phyloP scores from a whole-genome alignment of 768 basidiomycete genomes.

The Wakefieldia striispora region DNA sequence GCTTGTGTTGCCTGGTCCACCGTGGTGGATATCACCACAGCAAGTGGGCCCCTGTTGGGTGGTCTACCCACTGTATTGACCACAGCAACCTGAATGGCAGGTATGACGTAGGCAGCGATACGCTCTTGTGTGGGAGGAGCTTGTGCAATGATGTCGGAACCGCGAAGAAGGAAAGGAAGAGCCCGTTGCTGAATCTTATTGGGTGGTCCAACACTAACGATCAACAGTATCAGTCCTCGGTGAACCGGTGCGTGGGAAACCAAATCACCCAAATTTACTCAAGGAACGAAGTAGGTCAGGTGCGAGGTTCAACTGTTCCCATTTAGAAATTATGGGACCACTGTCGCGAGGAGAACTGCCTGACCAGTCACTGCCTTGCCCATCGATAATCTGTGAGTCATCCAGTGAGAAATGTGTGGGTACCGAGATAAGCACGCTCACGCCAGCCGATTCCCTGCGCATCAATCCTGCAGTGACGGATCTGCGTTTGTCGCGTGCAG shows the following conservation, averaged over 20 bases:
- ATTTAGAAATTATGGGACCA: constrained; percentile 87
- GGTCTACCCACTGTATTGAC: constrained; percentile 55
- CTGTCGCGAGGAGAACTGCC: constrained; percentile 58
- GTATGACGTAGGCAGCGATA: constrained; percentile 96
- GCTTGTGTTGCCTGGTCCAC: constrained; percentile 99
- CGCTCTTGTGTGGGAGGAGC: constrained; percentile 98
- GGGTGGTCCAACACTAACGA: constrained; percentile 86
- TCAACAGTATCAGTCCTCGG: constrained; percentile 13
- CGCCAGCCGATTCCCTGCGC: constrained; percentile 73
- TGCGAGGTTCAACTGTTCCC: constrained; percentile 88
- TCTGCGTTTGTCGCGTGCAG: constrained; percentile 67
- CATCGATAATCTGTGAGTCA: constrained; percentile 49
- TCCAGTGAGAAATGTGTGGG: constrained; percentile 11
- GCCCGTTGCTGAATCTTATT: constrained; percentile 99
- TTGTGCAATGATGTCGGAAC: constrained; percentile 97
- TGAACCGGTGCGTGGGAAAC: constrained; percentile 4
- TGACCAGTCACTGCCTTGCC: constrained; percentile 54
- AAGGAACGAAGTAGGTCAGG: constrained; percentile 87
- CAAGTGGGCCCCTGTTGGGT: constrained; percentile 71
- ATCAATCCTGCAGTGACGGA: constrained; percentile 61
- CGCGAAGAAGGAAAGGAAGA: constrained; percentile 89
- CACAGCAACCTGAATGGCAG: constrained; percentile 80
- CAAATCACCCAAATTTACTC: constrained; percentile 86
- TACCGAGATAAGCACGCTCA: constrained; percentile 37
- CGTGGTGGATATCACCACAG: constrained; percentile 94